Percentiles rank a stretch among this genome's conserved stretches.
phyloP scores from a whole-genome alignment of 257 asterid genomes.

The Cinchona pubescens region DNA sequence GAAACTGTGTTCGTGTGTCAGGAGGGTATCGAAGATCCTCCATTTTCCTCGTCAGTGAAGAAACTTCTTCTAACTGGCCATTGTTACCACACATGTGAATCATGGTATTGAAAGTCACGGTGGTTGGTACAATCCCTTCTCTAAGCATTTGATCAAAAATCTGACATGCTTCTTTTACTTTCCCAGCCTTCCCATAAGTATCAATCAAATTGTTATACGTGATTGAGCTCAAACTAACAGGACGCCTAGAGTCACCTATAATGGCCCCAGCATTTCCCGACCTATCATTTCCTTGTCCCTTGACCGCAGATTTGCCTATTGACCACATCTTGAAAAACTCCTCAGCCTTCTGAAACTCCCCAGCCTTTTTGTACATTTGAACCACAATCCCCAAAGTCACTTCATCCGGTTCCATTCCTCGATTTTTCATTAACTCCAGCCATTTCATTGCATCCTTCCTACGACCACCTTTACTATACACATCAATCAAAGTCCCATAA shows the following conservation, averaged over 20 bases:
- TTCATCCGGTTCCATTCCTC: constrained; percentile 77
- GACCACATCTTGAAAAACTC: constrained; percentile 85
- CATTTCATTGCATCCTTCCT: constrained; percentile 60
- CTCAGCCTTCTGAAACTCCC: constrained; percentile 78
- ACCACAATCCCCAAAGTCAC: constrained; percentile 84
- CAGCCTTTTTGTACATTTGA: constrained; percentile 88
- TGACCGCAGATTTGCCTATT: constrained; percentile 19
- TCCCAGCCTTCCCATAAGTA: constrained; percentile 88
- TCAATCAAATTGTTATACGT: constrained; percentile 86
- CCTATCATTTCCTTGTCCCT: constrained; percentile 23
- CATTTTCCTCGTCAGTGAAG: constrained; percentile 62
- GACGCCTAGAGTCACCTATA: constrained; percentile 27
- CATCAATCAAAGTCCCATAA: constrained; percentile 91
- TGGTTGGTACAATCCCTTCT: constrained; percentile 64
- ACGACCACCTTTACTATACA: constrained; percentile 66
- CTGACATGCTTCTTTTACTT: constrained; percentile 65
- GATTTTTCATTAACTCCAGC: constrained; percentile 68
- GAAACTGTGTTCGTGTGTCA: constrained; percentile 76
- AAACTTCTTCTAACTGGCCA: constrained; percentile 62
- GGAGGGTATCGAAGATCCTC: constrained; percentile 60
- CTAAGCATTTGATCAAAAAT: constrained; percentile 65
- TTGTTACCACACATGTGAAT: constrained; percentile 87
- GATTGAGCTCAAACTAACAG: constrained; percentile 45
- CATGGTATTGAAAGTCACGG: constrained; percentile 88
- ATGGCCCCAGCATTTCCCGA: constrained; percentile 22